Evolutionary conservation across 2,329 filamentous ascomycete species (phyloP).

Genomic region (Colletotrichum destructivum): DNA sequence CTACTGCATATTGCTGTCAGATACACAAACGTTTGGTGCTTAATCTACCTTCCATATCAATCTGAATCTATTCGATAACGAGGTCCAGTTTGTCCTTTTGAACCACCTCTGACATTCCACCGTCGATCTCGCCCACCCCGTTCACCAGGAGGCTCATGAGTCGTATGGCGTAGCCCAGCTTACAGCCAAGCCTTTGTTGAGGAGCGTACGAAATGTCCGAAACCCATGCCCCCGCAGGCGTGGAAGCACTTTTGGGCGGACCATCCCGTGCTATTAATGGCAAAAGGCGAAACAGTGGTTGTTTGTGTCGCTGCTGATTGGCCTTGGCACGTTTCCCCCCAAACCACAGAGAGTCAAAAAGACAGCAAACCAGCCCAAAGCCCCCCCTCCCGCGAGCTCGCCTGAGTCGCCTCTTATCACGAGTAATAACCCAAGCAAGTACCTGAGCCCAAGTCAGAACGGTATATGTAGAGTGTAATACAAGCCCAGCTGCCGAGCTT

Average conservation of each 20-base stretch:
- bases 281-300: constrained; percentile 1
- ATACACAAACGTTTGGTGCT: too few species aligned
- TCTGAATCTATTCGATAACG: too few species aligned
- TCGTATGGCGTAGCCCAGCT: too few species aligned
- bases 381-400: not conserved
- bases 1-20: too few species aligned
- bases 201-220: not conserved
- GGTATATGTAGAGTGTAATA: not conserved
- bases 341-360: not conserved
- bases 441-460: not conserved
- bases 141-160: too few species aligned
- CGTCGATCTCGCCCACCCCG: too few species aligned
- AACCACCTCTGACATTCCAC: not conserved
- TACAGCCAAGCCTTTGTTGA: too few species aligned
- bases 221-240: not conserved
- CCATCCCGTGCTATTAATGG: constrained; percentile 13
- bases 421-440: not conserved
- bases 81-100: too few species aligned
- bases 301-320: not conserved
- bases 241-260: not conserved
- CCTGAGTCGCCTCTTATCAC: too few species aligned
- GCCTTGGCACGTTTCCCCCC: not conserved
- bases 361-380: too few species aligned
- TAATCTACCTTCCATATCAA: too few species aligned
- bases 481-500: not conserved